A percentile compares a stretch with the other conserved stretches of the same genome.
Evolutionary conservation across 2,329 filamentous ascomycete species (phyloP).

Genomic region (Dactylellina leptospora): DNA sequence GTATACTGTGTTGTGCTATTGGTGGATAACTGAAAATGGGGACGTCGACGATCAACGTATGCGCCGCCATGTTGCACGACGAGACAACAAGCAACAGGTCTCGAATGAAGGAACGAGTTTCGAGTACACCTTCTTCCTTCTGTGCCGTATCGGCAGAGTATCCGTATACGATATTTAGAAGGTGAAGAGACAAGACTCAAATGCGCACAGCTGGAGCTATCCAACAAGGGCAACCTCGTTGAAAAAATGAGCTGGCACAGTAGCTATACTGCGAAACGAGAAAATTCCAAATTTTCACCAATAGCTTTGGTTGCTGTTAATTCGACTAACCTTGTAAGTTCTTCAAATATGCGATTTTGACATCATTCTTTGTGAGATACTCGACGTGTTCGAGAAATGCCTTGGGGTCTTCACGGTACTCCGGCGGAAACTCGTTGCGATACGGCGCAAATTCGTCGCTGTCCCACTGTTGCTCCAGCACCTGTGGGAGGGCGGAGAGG

Average conservation of each 20-base stretch:
- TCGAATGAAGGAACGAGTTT: not conserved
- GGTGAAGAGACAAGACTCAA: not conserved
- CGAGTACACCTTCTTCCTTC: slow-evolving; percentile 4
- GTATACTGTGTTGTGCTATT: slow-evolving; percentile 4
- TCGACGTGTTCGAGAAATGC: slow-evolving; percentile 73
- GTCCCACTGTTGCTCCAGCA: slow-evolving; percentile 74
- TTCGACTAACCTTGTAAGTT: slow-evolving; percentile 69
- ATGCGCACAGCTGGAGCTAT: no score
- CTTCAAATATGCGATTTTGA: slow-evolving; percentile 81
- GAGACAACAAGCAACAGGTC: slow-evolving; percentile 5
- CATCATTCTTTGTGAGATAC: slow-evolving; percentile 75
- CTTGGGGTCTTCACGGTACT: slow-evolving; percentile 68
- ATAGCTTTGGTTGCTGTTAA: not conserved
- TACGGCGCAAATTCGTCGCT: slow-evolving; percentile 71
- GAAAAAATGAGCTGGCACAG: no score
- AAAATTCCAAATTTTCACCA: not conserved
- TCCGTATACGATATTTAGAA: not conserved
- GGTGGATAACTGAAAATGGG: slow-evolving; percentile 13
- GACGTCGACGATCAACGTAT: not conserved
- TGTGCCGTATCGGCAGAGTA: not conserved
- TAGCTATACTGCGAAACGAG: no score
- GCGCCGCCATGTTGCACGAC: not conserved
- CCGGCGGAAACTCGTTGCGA: slow-evolving; percentile 74
- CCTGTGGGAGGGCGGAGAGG: slow-evolving; percentile 71
- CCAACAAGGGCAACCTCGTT: no score